phyloP scores from a whole-genome alignment of 108 stramenopile species.

The Skeletonema costatum region DNA sequence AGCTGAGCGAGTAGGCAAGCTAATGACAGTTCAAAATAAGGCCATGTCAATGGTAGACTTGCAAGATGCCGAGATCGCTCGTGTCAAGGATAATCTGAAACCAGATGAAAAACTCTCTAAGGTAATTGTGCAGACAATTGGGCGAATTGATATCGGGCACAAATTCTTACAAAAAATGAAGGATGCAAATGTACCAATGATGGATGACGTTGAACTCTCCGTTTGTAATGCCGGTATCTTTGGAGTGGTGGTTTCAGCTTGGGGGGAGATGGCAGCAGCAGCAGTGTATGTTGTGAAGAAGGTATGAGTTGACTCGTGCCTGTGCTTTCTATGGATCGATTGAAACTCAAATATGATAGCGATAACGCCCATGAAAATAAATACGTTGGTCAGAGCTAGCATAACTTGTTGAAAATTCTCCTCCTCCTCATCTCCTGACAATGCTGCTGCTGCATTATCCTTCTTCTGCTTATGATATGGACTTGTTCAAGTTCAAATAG shows the following conservation, averaged over 20 bases:
- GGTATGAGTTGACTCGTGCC: not conserved
- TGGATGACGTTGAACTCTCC: not conserved
- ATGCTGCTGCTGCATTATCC: too few relatives aligned
- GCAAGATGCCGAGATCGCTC: slow-evolving; percentile 14
- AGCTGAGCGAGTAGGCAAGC: slow-evolving; percentile 3
- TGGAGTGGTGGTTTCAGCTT: not conserved
- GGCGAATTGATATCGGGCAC: slow-evolving; percentile 32
- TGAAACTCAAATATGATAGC: not conserved
- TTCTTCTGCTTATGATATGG: too few relatives aligned
- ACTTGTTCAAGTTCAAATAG: too few relatives aligned
- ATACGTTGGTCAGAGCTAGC: not conserved
- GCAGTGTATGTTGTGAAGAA: not conserved
- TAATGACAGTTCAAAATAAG: slow-evolving; percentile 1
- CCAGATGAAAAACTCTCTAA: slow-evolving; percentile 20
- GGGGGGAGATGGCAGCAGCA: not conserved
- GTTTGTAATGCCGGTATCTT: not conserved
- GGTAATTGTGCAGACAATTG: slow-evolving; percentile 22
- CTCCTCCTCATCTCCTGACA: too few relatives aligned
- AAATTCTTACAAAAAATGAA: slow-evolving; percentile 8
- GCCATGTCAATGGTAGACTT: slow-evolving; percentile 10
- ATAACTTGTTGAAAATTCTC: not conserved
- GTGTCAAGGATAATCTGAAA: slow-evolving; percentile 23
- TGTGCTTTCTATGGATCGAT: not conserved
- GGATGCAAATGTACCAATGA: slow-evolving; percentile 16
- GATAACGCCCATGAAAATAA: not conserved